A percentile compares a stretch with the other conserved stretches of the same genome.
These are phyloP conservation scores for Beta lomatogona DNA, from an alignment of 179 eudicot species.

Conservation along the genomic window DNA sequence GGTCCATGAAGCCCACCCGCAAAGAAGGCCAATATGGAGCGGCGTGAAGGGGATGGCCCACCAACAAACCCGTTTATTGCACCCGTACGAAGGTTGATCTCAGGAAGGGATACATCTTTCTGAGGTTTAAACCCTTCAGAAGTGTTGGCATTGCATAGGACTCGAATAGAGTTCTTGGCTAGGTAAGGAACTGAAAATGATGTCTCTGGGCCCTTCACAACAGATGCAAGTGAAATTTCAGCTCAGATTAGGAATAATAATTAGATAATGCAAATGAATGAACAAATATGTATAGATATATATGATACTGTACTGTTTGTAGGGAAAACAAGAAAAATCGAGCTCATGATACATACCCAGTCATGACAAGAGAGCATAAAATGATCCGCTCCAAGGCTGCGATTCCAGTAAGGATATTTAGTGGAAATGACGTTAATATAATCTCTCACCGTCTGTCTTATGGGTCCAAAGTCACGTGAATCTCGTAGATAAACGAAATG, in stretches of 20 bases:
- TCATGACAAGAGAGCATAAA: conserved; percentile 85
- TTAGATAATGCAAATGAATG: not conserved
- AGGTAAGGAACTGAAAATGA: conserved; percentile 56
- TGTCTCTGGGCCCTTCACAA: conserved; percentile 61
- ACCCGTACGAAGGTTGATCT: conserved; percentile 59
- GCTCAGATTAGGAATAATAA: not conserved
- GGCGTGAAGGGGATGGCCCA: conserved; percentile 59
- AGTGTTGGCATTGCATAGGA: conserved; percentile 71
- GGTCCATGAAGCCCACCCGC: conserved; percentile 82
- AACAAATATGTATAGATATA: not conserved
- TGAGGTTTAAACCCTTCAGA: conserved; percentile 62
- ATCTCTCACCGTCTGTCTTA: conserved; percentile 53
- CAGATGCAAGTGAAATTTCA: not conserved
- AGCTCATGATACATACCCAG: conserved; percentile 45
- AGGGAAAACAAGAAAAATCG: not conserved
- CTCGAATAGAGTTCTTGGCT: conserved; percentile 55
- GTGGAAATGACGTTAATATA: conserved; percentile 47
- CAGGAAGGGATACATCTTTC: conserved; percentile 68
- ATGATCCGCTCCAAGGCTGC: conserved; percentile 71
- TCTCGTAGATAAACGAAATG: conserved; percentile 46
- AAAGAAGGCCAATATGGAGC: conserved; percentile 58
- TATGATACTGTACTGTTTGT: not conserved
- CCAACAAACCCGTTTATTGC: conserved; percentile 45
- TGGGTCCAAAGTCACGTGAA: conserved; percentile 42
- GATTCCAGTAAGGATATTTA: conserved; percentile 69